A percentile compares a stretch with the other conserved stretches of the same genome.
These are phyloP conservation scores for Castanea sativa DNA, from an alignment of 306 rosid species.

Conservation along the genomic window DNA sequence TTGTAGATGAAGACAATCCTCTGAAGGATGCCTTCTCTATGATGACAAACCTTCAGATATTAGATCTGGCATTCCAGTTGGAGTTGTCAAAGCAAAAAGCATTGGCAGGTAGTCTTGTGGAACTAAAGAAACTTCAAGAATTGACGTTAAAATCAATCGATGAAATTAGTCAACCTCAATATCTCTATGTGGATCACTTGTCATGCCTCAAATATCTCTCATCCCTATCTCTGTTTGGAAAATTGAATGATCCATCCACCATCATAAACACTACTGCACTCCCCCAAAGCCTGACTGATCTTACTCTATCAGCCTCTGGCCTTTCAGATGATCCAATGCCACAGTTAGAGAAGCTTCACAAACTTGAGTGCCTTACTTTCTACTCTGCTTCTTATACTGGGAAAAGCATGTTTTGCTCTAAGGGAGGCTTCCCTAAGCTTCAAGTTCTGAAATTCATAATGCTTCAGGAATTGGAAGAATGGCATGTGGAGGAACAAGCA, in stretches of 20 bases:
- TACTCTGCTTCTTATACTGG: constrained; percentile 9
- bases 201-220: too few species aligned
- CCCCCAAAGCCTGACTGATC: too few species aligned
- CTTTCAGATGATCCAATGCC: too few species aligned
- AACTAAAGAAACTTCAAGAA: constrained; percentile 1
- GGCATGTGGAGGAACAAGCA: too few species aligned
- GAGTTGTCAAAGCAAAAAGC: neutral
- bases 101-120: constrained; percentile 13
- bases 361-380: too few species aligned
- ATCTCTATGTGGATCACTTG: too few species aligned
- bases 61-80: constrained; percentile 33
- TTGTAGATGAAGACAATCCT: constrained; percentile 16
- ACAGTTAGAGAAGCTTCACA: too few species aligned
- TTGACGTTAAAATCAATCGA: constrained; percentile 27
- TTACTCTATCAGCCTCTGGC: too few species aligned
- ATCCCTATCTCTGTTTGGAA: too few species aligned
- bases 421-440: constrained; percentile 28
- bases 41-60: constrained; percentile 29
- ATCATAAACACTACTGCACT: too few species aligned
- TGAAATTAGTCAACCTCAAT: constrained; percentile 1
- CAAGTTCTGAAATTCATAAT: constrained; percentile 34
- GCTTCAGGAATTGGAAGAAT: constrained; percentile 6
- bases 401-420: constrained; percentile 1
- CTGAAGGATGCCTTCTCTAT: constrained; percentile 5
- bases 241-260: too few species aligned